Base-by-base conservation (phyloP, 805 yeast genomes). In the Candida ponderosae region DNA sequence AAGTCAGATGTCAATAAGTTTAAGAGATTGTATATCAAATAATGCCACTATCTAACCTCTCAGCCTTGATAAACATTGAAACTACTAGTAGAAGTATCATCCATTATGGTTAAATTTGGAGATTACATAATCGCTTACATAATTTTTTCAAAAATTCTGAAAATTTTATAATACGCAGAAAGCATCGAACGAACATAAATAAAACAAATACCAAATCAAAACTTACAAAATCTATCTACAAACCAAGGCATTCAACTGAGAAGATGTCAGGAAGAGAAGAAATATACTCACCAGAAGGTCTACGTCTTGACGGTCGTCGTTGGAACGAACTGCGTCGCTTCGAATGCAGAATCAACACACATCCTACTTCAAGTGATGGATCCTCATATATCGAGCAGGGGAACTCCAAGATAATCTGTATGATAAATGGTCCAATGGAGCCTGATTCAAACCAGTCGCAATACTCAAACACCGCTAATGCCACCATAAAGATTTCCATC, bases 201-300 rank as follows among this genome's bases (percentile, higher is more conserved):
- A n/a, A n/a, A n/a, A n/a, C n/a, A n/a, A n/a, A n/a, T n/a, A n/a
- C n/a, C n/a, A n/a, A n/a, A n/a, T n/a, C n/a, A n/a, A n/a, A n/a
- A n/a, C n/a, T n/a, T n/a, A n/a, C n/a, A n/a, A n/a, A n/a, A n/a
- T n/a, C n/a, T n/a, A n/a, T n/a, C n/a, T n/a, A n/a, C n/a, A n/a
- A n/a, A n/a, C n/a, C n/a, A n/a, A n/a, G n/a, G n/a, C n/a, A n/a
- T n/a, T n/a, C n/a, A n/a, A n/a, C n/a, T n/a, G n/a, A 24, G 10
- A 10, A 20, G 32, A 17, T 38, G 35, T 24, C 27, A 11, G 27
- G 27, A 6, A 68, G 84, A 38, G 60, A 78, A 48, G 98, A 93
- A 65, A 60, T 93, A 32, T 90, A 85, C 55, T 89, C 97, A 0
- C 96, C 96, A 6, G 97, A 93, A 60, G 98, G 98, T 5, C 70